phyloP scores from a whole-genome alignment of 2,329 filamentous ascomycete species.

The Xylariaceae sp. region DNA sequence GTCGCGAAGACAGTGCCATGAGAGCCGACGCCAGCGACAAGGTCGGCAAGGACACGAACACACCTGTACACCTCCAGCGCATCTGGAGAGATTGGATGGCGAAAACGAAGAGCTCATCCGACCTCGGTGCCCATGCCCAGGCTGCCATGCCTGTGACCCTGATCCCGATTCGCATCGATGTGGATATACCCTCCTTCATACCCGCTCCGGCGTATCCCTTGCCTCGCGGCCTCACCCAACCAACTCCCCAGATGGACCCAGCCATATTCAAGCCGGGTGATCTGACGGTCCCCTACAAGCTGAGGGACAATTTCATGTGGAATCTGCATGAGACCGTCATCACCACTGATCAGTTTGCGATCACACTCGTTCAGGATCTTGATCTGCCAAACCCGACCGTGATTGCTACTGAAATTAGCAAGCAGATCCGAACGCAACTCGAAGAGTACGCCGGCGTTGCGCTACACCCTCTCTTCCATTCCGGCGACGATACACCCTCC shows the following conservation, averaged over 20 bases:
- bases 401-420: constrained; percentile 76
- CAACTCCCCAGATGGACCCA: constrained; percentile 49
- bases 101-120: constrained; percentile 56
- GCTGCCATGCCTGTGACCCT: constrained; percentile 80
- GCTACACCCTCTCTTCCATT: constrained; percentile 85
- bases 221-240: constrained; percentile 61
- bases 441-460: constrained; percentile 96
- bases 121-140: constrained; percentile 57
- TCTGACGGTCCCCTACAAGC: constrained; percentile 72
- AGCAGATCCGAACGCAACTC: constrained; percentile 88
- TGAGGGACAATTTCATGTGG: constrained; percentile 96
- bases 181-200: constrained; percentile 77
- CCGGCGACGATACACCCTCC: constrained; percentile 31
- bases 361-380: constrained; percentile 81
- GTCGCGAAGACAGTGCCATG: constrained; percentile 65
- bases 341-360: constrained; percentile 94
- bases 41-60: constrained; percentile 73
- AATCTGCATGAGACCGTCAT: constrained; percentile 92
- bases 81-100: constrained; percentile 97
- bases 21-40: constrained; percentile 65
- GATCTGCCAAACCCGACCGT: constrained; percentile 73
- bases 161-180: constrained; percentile 92
- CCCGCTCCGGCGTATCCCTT: constrained; percentile 61
- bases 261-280: constrained; percentile 76
- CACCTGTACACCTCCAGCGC: constrained; percentile 78